Percentiles rank a stretch among this genome's conserved stretches.
These are phyloP conservation scores for Gloeopeniophorella convolvens DNA, from an alignment of 768 basidiomycete genomes.

Conservation along the genomic window DNA sequence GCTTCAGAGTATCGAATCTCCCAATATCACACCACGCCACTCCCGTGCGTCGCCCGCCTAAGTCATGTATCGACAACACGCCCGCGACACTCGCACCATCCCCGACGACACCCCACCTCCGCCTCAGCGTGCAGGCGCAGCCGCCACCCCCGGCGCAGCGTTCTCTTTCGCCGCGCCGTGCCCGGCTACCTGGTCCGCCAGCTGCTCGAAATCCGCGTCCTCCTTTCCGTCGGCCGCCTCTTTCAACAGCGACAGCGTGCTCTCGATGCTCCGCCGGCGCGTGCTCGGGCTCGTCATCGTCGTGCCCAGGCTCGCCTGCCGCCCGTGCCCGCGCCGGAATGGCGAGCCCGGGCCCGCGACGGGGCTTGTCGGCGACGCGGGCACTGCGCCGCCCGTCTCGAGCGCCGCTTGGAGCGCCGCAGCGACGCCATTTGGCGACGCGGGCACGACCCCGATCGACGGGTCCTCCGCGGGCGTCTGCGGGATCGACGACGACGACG, in stretches of 20 bases:
- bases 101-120: no score
- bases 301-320: constrained; percentile 84
- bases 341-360: constrained; percentile 30
- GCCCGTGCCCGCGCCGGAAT: constrained; percentile 65
- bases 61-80: no score
- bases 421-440: constrained; percentile 28
- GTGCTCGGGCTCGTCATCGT: constrained; percentile 95
- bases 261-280: constrained; percentile 85
- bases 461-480: constrained; percentile 46
- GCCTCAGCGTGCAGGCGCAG: constrained; percentile 18
- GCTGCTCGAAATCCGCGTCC: constrained; percentile 27
- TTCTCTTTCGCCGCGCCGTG: constrained; percentile 17
- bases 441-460: constrained; percentile 23
- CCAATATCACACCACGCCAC: no score
- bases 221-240: constrained; percentile 81
- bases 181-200: constrained; percentile 24
- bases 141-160: constrained; percentile 6
- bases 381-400: constrained; percentile 19
- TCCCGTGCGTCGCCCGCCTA: no score
- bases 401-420: constrained; percentile 29
- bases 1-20: no score
- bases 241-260: constrained; percentile 91
- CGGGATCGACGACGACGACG: constrained; percentile 41
- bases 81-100: no score
- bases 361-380: constrained; percentile 23